phyloP scores from a whole-genome alignment of 1,139 yeast genomes.

The Yamadazyma kanchanaburiensis region DNA sequence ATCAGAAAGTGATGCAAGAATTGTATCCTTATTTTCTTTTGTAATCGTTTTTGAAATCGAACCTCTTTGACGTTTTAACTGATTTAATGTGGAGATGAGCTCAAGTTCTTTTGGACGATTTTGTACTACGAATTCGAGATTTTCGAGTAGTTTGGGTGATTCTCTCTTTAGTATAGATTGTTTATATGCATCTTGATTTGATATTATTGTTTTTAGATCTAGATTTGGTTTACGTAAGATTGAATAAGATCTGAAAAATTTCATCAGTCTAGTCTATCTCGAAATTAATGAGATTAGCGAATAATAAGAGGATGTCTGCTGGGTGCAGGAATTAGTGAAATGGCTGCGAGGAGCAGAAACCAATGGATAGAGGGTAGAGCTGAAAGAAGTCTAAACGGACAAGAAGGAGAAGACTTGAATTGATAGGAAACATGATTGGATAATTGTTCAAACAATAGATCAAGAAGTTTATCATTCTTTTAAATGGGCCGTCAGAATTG shows the following conservation, averaged over 20 bases:
- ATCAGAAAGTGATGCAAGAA: slow-evolving; percentile 27
- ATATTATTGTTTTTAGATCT: slow-evolving; percentile 47
- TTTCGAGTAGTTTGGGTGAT: slow-evolving; percentile 20
- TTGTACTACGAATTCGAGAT: slow-evolving; percentile 30
- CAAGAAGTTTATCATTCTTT: too few species aligned
- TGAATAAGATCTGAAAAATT: slow-evolving; percentile 4
- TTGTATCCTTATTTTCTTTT: slow-evolving; percentile 14
- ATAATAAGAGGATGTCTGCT: too few species aligned
- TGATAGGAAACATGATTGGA: too few species aligned
- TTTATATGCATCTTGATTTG: slow-evolving; percentile 33
- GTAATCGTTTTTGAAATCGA: slow-evolving; percentile 22
- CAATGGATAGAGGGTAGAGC: too few species aligned
- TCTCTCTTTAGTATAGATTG: slow-evolving; percentile 49
- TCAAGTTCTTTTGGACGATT: slow-evolving; percentile 23
- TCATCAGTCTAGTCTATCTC: too few species aligned
- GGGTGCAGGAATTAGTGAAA: too few species aligned
- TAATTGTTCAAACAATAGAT: too few species aligned
- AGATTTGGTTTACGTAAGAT: slow-evolving; percentile 17
- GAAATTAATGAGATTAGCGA: too few species aligned
- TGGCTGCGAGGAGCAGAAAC: too few species aligned
- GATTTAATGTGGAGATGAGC: slow-evolving; percentile 20
- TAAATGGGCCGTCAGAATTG: too few species aligned
- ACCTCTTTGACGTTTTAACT: slow-evolving; percentile 27
- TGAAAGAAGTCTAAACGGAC: too few species aligned
- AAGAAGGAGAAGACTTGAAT: too few species aligned